Base-by-base conservation (phyloP, 192 early-diverging fungal species). In the Umbelopsis sp. region DNA sequence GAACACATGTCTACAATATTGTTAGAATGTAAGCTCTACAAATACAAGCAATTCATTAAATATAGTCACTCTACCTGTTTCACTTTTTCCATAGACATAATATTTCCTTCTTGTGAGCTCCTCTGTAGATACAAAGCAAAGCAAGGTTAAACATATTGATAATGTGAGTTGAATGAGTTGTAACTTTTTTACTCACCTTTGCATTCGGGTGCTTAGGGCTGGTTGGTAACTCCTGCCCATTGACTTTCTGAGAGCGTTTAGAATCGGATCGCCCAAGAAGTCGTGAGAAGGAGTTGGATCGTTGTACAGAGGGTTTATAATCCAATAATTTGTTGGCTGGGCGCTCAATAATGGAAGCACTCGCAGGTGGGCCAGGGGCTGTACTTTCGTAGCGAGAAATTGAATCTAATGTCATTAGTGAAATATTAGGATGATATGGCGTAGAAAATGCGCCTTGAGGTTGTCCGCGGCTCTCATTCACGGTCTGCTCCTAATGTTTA, bases 1-100 rank as follows among this genome's bases (percentile, higher is more conserved):
- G 81, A 22, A 97, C 88, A 36, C 88, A 91, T 72, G 85, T 87
- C 73, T 90, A 77, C 56, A 25, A 34, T 4, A 26, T 71, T 3
- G 45, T 41, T 41, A 41, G 38, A 6, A 41, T 41, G 38, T 11
- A 41, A 41, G 38, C 38, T 11, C 38, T 11, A 41, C 38, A n/a
- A n/a, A n/a, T n/a, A n/a, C n/a, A n/a, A n/a, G n/a, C n/a, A n/a
- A n/a, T n/a, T n/a, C n/a, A n/a, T n/a, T n/a, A n/a, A n/a, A 49
- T 0, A 62, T 36, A 25, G 22, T 65, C 65, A 25, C 31, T 26
- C 3, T 76, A 84, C 81, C 68, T 84, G 82, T 45, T 88, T 88
- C 21, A 86, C 83, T 54, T 82, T 84, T 38, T 87, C 84, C 68
- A 85, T 65, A 0, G 86, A 83, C 86, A 87, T 87, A 32, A 85